Base-by-base conservation (phyloP, 2,329 filamentous ascomycete genomes). In the Calonectria montana region DNA sequence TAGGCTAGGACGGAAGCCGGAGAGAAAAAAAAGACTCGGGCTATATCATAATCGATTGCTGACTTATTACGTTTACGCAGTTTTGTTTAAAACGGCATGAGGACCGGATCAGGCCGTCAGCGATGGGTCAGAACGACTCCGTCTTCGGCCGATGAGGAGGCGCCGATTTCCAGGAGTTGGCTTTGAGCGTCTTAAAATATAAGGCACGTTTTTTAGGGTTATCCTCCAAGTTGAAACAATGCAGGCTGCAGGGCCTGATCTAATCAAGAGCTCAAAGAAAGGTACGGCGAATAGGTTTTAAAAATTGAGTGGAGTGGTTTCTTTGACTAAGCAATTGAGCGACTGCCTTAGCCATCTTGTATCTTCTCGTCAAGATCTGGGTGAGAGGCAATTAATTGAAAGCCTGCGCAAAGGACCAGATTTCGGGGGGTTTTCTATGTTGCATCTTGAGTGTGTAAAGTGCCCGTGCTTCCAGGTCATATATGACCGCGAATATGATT, bases 61-160 rank as follows among this genome's bases (percentile, higher is more conserved):
- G 64, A 71, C 55, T 67, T 53, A 67, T 63, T 57, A 41, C 45
- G 63, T 66, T 48, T 48, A 5, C n/a, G 53, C 23, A 16, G 29
- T 12, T 55, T 35, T 37, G 45, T 25, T 50, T 63, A 57, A 43
- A 64, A 29, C 57, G 65, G 69, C 59, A 47, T 62, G 27, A 64
- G 50, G 62, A 65, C 43, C 41, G 64, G 57, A 70, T 67, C 67
- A 64, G 48, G 50, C 53, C 39, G 67, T 18, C 5, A 50, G 61
- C 29, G 39, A 70, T 68, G 53, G 55, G 57, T 57, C 55, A 50
- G 25, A 27, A 18, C 43, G 43, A 61, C 67, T 78, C 76, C 75
- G 75, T 76, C 66, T 76, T 78, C 67, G 75, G 77, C 75, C 50
- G 67, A 71, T 55, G 45, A 31, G 27, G 41, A 23, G n/a, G n/a